A percentile compares a stretch with the other conserved stretches of the same genome.
Evolutionary conservation across 441 rosid species (phyloP).

Genomic region (Gossypium davidsonii): DNA sequence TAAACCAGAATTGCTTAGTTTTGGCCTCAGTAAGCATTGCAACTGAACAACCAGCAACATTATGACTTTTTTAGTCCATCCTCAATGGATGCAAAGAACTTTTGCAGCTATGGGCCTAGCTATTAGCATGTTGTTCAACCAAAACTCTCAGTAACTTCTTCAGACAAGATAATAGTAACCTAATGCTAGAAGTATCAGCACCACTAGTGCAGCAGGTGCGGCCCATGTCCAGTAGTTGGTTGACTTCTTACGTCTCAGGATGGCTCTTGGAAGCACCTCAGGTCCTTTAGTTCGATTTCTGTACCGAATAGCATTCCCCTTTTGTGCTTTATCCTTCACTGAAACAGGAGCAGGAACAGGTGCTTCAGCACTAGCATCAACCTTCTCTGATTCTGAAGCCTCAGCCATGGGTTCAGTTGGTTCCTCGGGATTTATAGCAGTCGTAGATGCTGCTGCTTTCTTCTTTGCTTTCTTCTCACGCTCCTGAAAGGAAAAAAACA

Average conservation of each 20-base stretch:
- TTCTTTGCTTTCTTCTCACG: slow-evolving; percentile 80
- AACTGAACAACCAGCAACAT: slow-evolving; percentile 23
- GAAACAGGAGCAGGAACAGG: slow-evolving; percentile 23
- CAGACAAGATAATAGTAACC: slow-evolving; percentile 35
- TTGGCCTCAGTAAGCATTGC: slow-evolving; percentile 9
- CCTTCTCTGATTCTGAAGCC: slow-evolving; percentile 41
- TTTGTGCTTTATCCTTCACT: slow-evolving; percentile 36
- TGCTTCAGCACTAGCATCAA: slow-evolving; percentile 32
- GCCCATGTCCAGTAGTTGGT: slow-evolving; percentile 65
- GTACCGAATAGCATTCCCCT: slow-evolving; percentile 40
- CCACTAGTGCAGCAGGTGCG: slow-evolving; percentile 41
- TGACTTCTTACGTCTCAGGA: slow-evolving; percentile 62
- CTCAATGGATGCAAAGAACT: slow-evolving; percentile 35
- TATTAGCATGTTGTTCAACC: slow-evolving; percentile 16
- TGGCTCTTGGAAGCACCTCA: slow-evolving; percentile 57
- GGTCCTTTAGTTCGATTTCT: slow-evolving; percentile 45
- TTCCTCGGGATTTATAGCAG: slow-evolving; percentile 35
- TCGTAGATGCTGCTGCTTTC: slow-evolving; percentile 43
- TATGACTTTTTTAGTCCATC: slow-evolving; percentile 43
- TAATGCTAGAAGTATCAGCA: slow-evolving; percentile 31
- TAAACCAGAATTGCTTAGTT: slow-evolving; percentile 13
- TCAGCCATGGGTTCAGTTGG: slow-evolving; percentile 29
- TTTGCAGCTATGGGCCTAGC: slow-evolving; percentile 27
- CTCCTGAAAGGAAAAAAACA: slow-evolving; percentile 42
- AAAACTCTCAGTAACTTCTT: slow-evolving; percentile 16